These are phyloP conservation scores for Taxillus chinensis DNA, from an alignment of 164 flowering plant species.

Conservation along the genomic window DNA sequence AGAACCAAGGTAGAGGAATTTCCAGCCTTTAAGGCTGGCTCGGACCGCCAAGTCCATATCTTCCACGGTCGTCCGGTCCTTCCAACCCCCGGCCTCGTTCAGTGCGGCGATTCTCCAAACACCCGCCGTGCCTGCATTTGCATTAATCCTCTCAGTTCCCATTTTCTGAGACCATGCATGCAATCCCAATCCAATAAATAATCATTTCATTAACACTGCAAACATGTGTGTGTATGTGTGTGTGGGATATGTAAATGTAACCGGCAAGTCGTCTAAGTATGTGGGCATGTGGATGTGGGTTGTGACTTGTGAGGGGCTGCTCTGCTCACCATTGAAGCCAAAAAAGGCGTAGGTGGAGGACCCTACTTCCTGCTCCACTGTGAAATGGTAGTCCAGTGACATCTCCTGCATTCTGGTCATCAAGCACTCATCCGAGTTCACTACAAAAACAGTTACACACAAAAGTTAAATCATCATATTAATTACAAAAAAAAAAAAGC, in stretches of 20 bases:
- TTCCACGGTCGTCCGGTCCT: conserved; percentile 57
- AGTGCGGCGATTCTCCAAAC: conserved; percentile 55
- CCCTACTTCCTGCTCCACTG: conserved; percentile 67
- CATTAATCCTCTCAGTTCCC: not conserved
- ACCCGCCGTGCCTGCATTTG: conserved; percentile 43
- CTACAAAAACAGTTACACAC: conserved; percentile 20
- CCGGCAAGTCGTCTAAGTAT: no score
- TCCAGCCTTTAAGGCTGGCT: conserved; percentile 66
- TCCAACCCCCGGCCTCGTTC: conserved; percentile 63
- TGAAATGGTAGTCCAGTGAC: conserved; percentile 74
- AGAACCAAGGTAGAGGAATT: conserved; percentile 35
- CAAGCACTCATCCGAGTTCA: conserved; percentile 53
- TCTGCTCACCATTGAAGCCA: conserved; percentile 53
- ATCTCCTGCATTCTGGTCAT: conserved; percentile 80
- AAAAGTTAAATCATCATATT: not conserved
- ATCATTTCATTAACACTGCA: no score
- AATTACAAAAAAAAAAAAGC: no score
- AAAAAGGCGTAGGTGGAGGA: conserved; percentile 57
- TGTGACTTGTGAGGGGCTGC: not conserved
- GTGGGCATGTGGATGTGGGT: no score
- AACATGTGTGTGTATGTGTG: no score
- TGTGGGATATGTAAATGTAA: no score
- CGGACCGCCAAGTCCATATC: conserved; percentile 66
- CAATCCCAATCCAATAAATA: no score
- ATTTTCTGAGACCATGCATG: not conserved